Percentiles rank a stretch among this genome's conserved stretches.
Evolutionary conservation across 2,329 filamentous ascomycete species (phyloP).

Genomic region (Neonectria faginata): DNA sequence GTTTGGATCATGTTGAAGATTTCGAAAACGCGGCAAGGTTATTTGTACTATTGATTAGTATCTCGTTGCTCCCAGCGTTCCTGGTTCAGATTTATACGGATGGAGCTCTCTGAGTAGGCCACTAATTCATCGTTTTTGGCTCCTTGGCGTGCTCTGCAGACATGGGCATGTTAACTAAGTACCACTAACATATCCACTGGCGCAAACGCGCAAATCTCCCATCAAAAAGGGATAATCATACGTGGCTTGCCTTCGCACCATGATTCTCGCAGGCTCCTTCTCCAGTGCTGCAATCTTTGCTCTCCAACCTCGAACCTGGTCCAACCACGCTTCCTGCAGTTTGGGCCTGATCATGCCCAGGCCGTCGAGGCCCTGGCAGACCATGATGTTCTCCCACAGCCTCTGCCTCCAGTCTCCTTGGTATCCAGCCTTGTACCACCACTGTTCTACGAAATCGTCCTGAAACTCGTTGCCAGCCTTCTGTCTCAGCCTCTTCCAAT

Average conservation of each 20-base stretch:
- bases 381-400: conserved; percentile 25
- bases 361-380: conserved; percentile 23
- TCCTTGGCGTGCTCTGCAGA: no score
- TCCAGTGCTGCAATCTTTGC: conserved; percentile 16
- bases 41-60: no score
- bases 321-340: conserved; percentile 15
- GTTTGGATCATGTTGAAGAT: no score
- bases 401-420: conserved; percentile 19
- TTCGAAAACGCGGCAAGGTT: no score
- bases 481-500: conserved; percentile 8
- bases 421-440: conserved; percentile 11
- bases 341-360: conserved; percentile 22
- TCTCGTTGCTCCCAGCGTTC: no score
- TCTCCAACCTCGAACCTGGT: conserved; percentile 13
- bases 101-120: no score
- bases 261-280: background rate
- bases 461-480: conserved; percentile 18
- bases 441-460: conserved; percentile 11
- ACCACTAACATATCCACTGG: conserved; percentile 17
- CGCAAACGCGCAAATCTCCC: conserved; percentile 22
- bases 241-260: conserved; percentile 18
- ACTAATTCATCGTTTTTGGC: no score
- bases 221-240: conserved; percentile 23
- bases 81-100: no score
- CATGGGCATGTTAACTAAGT: background rate